Base-by-base conservation (phyloP, 441 rosid species). In the Mallotus japonicus region DNA sequence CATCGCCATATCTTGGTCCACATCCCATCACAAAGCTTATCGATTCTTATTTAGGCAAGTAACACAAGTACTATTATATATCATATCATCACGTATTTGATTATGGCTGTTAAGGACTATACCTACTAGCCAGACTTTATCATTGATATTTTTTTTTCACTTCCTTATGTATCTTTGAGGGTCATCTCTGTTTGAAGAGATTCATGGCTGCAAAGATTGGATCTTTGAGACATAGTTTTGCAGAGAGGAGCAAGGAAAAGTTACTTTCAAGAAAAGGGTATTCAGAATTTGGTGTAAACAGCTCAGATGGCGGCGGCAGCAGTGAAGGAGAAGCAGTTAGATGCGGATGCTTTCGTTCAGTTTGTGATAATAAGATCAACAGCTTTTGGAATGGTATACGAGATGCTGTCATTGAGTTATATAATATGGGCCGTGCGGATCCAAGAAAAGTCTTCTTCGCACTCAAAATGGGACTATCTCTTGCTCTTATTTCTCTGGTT, bases 341-440 rank as follows among this genome's bases (percentile, higher is more conserved):
- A 68, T 70, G 70, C 77, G 49, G 83, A 16, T 85, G 93, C 73
- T 86, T 85, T 60, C 81, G 86, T 17, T 80, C 74, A n/a, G 61
- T 75, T 51, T 87, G 87, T 17, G 89, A 87, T 78, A 65, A 87
- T 78, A 65, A 79, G 42, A 62, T 89, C 74, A 17, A 53, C 78
- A 75, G 75, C 1, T 74, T 81, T 3, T 82, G 88, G 86, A 79
- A 66, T 13, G 71, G 72, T 17, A 3, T 87, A 15, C 80, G 76
- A 8, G 78, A 80, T 20, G 13, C 47, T 60, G 32, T 54, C 0
- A 62, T 63, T 8, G 83, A 80, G 42, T 75, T 94, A 61, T 89
- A 85, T 68, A 84, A 89, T 59, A 94, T 94, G 98, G 98, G 98
- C 2, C 88, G 82, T 6, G 73, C 85, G 3, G 97, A 94, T 84